Conservation (phyloP, 192 early-diverging fungal genomes). For the Lobosporangium transversale region DNA sequence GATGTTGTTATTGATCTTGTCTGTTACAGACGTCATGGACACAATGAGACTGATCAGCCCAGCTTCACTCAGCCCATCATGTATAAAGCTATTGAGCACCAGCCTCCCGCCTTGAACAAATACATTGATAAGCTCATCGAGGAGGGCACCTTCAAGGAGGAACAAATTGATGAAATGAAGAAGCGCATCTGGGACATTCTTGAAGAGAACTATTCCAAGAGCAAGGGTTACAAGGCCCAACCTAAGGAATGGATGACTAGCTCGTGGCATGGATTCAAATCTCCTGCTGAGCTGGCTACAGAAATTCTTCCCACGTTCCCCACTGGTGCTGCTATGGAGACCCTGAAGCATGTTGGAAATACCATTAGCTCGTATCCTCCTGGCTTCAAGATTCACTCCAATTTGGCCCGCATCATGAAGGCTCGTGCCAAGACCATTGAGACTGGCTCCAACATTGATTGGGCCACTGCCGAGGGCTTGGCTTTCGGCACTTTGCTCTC, state of each 20-base stretch:
- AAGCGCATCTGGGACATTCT: conserved; percentile 91
- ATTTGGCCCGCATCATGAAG: conserved; percentile 87
- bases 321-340: conserved; percentile 76
- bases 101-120: conserved; percentile 83
- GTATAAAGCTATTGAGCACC: conserved; percentile 91
- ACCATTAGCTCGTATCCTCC: conserved; percentile 83
- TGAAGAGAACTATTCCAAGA: conserved; percentile 91
- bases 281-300: conserved; percentile 76
- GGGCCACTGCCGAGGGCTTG: conserved; percentile 94
- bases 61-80: conserved; percentile 98
- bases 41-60: conserved; percentile 99
- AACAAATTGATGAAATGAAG: conserved; percentile 89
- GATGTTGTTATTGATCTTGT: conserved; percentile 97
- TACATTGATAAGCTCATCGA: conserved; percentile 85
- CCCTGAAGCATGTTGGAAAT: conserved; percentile 84
- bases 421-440: conserved; percentile 83
- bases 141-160: conserved; percentile 85
- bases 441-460: conserved; percentile 88
- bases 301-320: conserved; percentile 74
- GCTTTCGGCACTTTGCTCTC: conserved; percentile 92
- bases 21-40: conserved; percentile 97
- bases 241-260: conserved; percentile 95
- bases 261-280: conserved; percentile 92
- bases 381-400: conserved; percentile 87
- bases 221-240: conserved; percentile 90